Conservation (phyloP, 306 rosid species). For the Casuarina cunninghamiana region DNA sequence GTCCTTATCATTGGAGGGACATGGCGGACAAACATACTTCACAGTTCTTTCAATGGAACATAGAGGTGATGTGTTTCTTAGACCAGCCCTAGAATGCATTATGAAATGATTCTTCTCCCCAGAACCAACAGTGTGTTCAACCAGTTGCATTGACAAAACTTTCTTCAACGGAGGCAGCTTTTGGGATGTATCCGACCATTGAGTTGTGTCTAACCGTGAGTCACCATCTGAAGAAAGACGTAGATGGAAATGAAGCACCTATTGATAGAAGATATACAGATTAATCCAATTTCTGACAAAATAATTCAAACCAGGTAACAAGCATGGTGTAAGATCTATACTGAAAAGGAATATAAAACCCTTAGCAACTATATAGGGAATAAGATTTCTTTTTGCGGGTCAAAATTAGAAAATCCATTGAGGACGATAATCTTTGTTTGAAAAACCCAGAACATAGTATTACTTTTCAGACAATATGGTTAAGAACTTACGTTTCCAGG, state of each 20-base stretch:
- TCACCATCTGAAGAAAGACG: constrained; percentile 59
- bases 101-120: constrained; percentile 35
- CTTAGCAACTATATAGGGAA: too few relatives aligned
- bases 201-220: constrained; percentile 43
- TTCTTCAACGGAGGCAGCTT: constrained; percentile 30
- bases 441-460: not conserved
- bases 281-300: constrained; percentile 18
- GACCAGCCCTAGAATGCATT: constrained; percentile 27
- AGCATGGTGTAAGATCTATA: not conserved
- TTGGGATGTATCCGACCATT: constrained; percentile 46
- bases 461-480: not conserved
- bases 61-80: constrained; percentile 26
- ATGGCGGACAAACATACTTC: constrained; percentile 30
- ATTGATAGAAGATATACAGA: constrained; percentile 25
- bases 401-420: not conserved
- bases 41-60: constrained; percentile 30
- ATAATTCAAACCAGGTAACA: not conserved
- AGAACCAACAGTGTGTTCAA: constrained; percentile 35
- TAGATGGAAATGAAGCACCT: constrained; percentile 68
- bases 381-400: not conserved
- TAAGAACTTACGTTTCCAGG: constrained; percentile 61
- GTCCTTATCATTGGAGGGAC: constrained; percentile 35
- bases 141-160: constrained; percentile 32
- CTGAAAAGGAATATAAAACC: not conserved
- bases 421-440: not conserved